Evolutionary conservation across 192 early-diverging fungal species (phyloP), one percentile per base, ranked within the genome.

Genomic region (Backusella tarrabulga): DNA sequence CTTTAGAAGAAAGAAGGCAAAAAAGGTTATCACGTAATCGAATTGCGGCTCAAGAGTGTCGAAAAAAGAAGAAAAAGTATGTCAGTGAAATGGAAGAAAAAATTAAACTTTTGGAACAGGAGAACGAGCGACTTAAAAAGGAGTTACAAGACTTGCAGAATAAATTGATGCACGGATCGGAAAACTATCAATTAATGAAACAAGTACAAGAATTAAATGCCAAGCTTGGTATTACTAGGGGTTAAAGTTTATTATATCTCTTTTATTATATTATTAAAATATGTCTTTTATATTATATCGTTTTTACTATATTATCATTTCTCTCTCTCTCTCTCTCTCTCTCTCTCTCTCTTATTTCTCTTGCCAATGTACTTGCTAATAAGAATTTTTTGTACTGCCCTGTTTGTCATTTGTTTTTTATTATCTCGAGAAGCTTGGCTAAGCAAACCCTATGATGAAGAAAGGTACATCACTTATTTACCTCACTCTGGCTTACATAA

Each of bases 41-140:
- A 5, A 83, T 94, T 23, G 94, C 94, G 0, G 94, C 94, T 70
- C 93, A 94, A 81, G 94, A 94, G 76, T 95, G 93, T 63, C 90
- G 94, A 7, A 92, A 91, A 72, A 95, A 95, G 80, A 93, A 93
- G 79, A 95, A 95, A 76, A 86, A 84, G 12, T 93, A 90, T 75
- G 88, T 95, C 32, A 77, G 80, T 12, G 92, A 91, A 50, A 85
- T 95, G 63, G 91, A 93, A 74, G 85, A 90, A 38, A 88, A 91
- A 68, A 85, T 92, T 8, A 67, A 81, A 29, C 81, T 86, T 41
- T 67, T 93, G 38, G 88, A 91, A 71, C 84, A 90, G 21, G 92
- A 95, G 46, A 93, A 92, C 79, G 79, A 76, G 2, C 79, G 75
- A 9, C 76, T 92, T 67, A 85, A 86, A 69, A 92, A 91, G 81